phyloP scores from a whole-genome alignment of 192 early-diverging fungal species.

The Jimgerdemannia flammicorona region DNA sequence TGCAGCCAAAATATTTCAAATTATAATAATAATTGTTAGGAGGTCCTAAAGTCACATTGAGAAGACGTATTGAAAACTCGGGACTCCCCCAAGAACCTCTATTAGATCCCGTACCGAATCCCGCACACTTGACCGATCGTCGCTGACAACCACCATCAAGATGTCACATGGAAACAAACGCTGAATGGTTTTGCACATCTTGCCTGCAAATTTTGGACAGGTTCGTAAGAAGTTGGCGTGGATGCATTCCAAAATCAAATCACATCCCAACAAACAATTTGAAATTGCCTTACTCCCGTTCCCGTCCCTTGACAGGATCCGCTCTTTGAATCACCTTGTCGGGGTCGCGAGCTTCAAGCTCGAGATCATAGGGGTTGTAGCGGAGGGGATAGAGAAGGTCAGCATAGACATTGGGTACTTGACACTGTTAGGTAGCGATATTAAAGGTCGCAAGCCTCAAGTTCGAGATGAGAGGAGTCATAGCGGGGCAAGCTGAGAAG shows the following conservation, averaged over 20 bases:
- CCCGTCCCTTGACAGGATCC: too few species aligned
- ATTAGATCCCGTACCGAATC: constrained; percentile 53
- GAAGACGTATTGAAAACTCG: neutral
- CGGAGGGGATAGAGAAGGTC: constrained; percentile 51
- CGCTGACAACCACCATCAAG: constrained; percentile 62
- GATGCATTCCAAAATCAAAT: neutral
- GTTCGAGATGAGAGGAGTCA: too few species aligned
- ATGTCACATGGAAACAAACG: constrained; percentile 92
- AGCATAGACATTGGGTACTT: too few species aligned
- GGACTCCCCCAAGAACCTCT: constrained; percentile 59
- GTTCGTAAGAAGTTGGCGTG: neutral
- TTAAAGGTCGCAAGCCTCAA: too few species aligned
- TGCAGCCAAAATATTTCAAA: constrained; percentile 16
- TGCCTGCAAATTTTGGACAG: constrained; percentile 37
- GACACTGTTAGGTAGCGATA: too few species aligned
- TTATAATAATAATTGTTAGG: neutral
- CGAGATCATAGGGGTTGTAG: constrained; percentile 6
- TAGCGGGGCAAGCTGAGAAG: too few species aligned
- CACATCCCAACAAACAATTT: too few species aligned
- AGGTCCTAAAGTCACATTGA: neutral
- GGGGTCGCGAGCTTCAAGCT: constrained; percentile 62
- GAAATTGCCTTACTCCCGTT: constrained; percentile 35
- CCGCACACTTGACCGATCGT: constrained; percentile 76
- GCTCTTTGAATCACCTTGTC: constrained; percentile 84
- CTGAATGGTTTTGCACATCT: constrained; percentile 72